These are phyloP conservation scores for Fusarium torulosum DNA, from an alignment of 2,329 filamentous ascomycete species.

Conservation along the genomic window DNA sequence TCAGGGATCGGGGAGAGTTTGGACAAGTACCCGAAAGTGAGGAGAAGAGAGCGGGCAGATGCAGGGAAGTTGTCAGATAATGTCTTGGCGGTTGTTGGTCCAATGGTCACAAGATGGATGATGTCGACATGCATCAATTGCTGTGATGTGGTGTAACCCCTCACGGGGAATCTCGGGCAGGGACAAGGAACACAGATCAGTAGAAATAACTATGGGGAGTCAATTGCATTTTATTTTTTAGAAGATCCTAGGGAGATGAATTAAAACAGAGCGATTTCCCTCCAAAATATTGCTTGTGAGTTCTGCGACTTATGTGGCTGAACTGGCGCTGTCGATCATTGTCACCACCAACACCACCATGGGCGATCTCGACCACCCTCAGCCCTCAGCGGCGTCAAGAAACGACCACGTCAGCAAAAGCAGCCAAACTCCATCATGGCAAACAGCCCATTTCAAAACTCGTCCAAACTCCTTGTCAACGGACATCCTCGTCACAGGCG, in stretches of 20 bases:
- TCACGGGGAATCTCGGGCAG: conserved; percentile 40
- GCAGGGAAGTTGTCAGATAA: neutral
- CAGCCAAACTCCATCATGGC: conserved; percentile 8
- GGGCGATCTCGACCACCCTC: conserved; percentile 17
- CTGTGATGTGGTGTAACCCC: conserved; percentile 21
- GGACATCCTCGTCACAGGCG: conserved; percentile 45
- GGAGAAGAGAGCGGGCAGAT: neutral
- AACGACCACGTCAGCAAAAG: neutral
- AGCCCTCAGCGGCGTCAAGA: neutral
- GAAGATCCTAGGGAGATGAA: neutral
- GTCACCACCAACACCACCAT: conserved; percentile 11
- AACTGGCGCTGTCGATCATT: neutral
- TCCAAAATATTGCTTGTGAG: neutral
- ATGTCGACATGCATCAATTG: conserved; percentile 12
- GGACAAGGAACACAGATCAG: conserved; percentile 6
- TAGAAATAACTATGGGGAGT: neutral
- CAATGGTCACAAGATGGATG: neutral
- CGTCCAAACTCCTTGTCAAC: conserved; percentile 30
- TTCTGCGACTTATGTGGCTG: neutral
- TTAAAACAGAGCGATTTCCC: conserved; percentile 7
- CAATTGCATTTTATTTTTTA: neutral
- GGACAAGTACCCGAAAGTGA: conserved; percentile 23
- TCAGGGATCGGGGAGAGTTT: conserved; percentile 35
- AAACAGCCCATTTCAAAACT: conserved; percentile 7
- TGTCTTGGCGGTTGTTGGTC: conserved; percentile 21